Conservation (phyloP, 495 filamentous ascomycete genomes). For the Durotheca rogersii region DNA sequence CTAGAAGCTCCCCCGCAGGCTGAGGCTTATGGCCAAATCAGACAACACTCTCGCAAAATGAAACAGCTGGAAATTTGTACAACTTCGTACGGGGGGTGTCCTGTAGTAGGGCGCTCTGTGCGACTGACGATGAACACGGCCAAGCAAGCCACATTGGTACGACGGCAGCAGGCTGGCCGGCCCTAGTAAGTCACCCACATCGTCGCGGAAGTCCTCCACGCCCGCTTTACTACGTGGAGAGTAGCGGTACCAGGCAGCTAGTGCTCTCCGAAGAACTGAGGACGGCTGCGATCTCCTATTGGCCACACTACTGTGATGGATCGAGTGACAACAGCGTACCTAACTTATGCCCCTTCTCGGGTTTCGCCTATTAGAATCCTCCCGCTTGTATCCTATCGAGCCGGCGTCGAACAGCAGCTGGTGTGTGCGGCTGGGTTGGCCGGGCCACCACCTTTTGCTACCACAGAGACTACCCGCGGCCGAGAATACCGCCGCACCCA, state of each 20-base stretch:
- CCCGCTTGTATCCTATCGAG: slow-evolving; percentile 1
- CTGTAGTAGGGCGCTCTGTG: slow-evolving; percentile 6
- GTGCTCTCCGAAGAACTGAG: too few relatives aligned
- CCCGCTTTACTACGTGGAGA: slow-evolving; percentile 20
- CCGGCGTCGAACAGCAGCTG: too few relatives aligned
- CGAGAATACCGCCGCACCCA: too few relatives aligned
- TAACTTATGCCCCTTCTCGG: too few relatives aligned
- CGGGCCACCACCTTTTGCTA: too few relatives aligned
- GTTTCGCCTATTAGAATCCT: too few relatives aligned
- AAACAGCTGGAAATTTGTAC: slow-evolving; percentile 32
- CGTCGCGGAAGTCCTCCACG: slow-evolving; percentile 1
- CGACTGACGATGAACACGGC: slow-evolving; percentile 5
- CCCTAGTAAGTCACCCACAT: background rate
- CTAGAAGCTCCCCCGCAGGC: background rate
- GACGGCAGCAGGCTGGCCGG: background rate
- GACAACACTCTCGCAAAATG: slow-evolving; percentile 21
- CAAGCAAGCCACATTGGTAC: too few relatives aligned
- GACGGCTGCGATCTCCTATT: slow-evolving; percentile 12
- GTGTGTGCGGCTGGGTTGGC: too few relatives aligned
- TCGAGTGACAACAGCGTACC: background rate
- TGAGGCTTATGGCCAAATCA: slow-evolving; percentile 12
- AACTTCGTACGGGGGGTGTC: background rate
- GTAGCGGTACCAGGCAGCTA: background rate
- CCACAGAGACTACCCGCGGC: too few relatives aligned
- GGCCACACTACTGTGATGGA: slow-evolving; percentile 18